phyloP scores from a whole-genome alignment of 768 basidiomycete genomes.

The Tephrocybe sp. region DNA sequence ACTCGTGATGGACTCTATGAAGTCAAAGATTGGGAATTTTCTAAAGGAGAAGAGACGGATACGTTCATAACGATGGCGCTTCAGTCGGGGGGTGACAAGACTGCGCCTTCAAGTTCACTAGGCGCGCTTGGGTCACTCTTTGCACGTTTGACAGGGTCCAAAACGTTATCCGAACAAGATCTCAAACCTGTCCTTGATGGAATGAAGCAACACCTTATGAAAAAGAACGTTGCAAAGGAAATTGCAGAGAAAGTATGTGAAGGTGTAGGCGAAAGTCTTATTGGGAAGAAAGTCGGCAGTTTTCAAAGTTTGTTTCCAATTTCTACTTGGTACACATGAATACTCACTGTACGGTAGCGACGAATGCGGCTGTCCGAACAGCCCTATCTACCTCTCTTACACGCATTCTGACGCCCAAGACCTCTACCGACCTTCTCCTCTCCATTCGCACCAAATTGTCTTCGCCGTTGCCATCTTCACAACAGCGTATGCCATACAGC shows the following conservation, averaged over 20 bases:
- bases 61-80: conserved; percentile 62
- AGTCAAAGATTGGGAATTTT: conserved; percentile 81
- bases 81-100: conserved; percentile 36
- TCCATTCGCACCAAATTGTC: conserved; percentile 89
- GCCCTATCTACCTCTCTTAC: conserved; percentile 88
- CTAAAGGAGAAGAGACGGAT: conserved; percentile 39
- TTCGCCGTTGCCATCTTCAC: conserved; percentile 67
- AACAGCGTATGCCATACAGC: conserved; percentile 82
- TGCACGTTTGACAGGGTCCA: conserved; percentile 81
- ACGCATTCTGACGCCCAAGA: conserved; percentile 92
- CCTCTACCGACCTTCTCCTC: conserved; percentile 92
- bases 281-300: conserved; percentile 88
- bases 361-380: conserved; percentile 76
- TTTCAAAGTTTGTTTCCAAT: conserved; percentile 71
- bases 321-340: background rate
- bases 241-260: conserved; percentile 95
- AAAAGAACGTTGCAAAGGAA: conserved; percentile 96
- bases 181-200: conserved; percentile 83
- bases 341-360: conserved; percentile 47
- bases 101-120: conserved; percentile 42
- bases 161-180: conserved; percentile 78
- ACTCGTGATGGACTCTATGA: conserved; percentile 67
- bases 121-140: conserved; percentile 78
- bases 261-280: conserved; percentile 83
- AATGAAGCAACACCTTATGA: conserved; percentile 98